Evolutionary conservation across 1,139 yeast genomes (phyloP).

Genomic region (Debaryomyces subglobosus): DNA sequence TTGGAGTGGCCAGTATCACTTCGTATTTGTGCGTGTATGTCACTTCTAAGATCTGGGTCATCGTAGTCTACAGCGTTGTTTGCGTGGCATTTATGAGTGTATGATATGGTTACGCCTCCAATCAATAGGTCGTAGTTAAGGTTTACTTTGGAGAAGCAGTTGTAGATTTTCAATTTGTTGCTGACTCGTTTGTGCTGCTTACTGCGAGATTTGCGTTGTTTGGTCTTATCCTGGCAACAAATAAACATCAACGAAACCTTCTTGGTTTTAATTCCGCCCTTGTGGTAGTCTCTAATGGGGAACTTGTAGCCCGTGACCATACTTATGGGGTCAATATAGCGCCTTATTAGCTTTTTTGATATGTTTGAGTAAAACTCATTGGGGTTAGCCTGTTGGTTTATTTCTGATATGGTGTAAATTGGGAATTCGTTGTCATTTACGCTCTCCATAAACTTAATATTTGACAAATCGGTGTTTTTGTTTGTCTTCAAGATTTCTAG

Average conservation of each 20-base stretch:
- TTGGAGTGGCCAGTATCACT: background rate
- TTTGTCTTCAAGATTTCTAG: constrained; percentile 29
- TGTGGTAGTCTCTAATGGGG: constrained; percentile 45
- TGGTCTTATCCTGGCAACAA: constrained; percentile 42
- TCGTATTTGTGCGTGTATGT: background rate
- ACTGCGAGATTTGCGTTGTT: constrained; percentile 42
- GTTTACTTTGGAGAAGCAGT: constrained; percentile 38
- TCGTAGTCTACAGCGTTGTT: constrained; percentile 4
- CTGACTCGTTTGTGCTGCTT: constrained; percentile 33
- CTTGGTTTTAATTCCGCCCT: constrained; percentile 39
- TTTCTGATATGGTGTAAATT: constrained; percentile 25
- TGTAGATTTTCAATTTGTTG: constrained; percentile 39
- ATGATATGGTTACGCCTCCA: constrained; percentile 34
- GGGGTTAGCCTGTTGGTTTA: constrained; percentile 17
- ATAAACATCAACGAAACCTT: constrained; percentile 44
- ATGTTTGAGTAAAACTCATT: constrained; percentile 29
- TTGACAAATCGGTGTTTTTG: constrained; percentile 32
- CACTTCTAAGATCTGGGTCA: background rate
- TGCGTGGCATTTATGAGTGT: constrained; percentile 36
- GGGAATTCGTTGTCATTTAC: constrained; percentile 23
- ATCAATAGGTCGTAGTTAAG: constrained; percentile 35
- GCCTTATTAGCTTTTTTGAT: constrained; percentile 30
- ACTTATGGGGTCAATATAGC: constrained; percentile 40
- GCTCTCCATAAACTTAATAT: constrained; percentile 25
- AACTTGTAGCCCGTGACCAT: constrained; percentile 39